Conservation (phyloP, 192 early-diverging fungal genomes). For the Funneliformis geosporum region DNA sequence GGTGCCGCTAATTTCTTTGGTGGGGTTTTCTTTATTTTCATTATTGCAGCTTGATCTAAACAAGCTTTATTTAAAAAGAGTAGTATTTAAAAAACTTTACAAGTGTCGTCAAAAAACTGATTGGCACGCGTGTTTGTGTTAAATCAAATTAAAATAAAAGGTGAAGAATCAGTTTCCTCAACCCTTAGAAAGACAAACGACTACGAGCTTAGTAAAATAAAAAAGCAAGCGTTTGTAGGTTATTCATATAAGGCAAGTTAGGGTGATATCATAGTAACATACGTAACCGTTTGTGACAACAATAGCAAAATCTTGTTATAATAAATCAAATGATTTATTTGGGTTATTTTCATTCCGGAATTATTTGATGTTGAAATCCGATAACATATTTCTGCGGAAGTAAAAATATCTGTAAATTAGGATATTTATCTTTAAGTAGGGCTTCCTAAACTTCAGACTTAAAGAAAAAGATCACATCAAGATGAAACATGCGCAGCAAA, state of each 20-base stretch:
- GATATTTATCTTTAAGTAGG: no score
- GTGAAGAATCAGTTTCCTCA: constrained; percentile 33
- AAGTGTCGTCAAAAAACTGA: constrained; percentile 3
- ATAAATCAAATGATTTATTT: not conserved
- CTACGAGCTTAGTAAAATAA: not conserved
- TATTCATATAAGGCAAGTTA: not conserved
- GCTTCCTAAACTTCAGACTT: no score
- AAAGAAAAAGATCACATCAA: no score
- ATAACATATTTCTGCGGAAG: not conserved
- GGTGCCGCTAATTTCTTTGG: constrained; percentile 31
- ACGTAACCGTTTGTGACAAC: not conserved
- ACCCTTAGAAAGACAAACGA: constrained; percentile 4
- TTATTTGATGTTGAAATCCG: not conserved
- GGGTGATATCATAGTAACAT: not conserved
- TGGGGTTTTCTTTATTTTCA: constrained; percentile 34
- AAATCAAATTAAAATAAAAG: not conserved
- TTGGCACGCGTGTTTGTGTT: constrained; percentile 19
- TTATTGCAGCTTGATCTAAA: constrained; percentile 23
- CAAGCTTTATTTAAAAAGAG: not conserved
- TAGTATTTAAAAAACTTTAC: constrained; percentile 1
- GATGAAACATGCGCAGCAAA: no score
- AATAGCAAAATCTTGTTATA: not conserved
- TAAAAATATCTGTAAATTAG: no score
- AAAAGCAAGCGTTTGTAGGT: not conserved
- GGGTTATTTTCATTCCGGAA: not conserved